Percentiles rank a stretch among this genome's conserved stretches.
These are phyloP conservation scores for Cucurbita argyrosperma DNA, from an alignment of 306 rosid species.

Conservation along the genomic window DNA sequence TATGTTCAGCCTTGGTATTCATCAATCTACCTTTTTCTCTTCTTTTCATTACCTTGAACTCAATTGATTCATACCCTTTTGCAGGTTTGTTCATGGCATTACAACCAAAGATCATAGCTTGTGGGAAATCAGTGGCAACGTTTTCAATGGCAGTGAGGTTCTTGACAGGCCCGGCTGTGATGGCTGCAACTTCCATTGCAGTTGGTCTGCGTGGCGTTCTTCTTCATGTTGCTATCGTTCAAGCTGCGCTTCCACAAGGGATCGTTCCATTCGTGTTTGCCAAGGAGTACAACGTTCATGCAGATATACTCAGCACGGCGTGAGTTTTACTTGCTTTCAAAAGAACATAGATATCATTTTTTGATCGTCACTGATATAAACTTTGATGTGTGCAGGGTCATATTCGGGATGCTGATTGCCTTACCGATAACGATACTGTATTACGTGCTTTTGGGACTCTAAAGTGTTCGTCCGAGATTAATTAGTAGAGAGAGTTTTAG, in stretches of 20 bases:
- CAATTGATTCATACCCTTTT: background rate
- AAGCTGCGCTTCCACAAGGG: slow-evolving; percentile 97
- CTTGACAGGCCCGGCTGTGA: slow-evolving; percentile 82
- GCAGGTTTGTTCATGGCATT: slow-evolving; percentile 88
- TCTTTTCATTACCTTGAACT: background rate
- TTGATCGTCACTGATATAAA: too few relatives aligned
- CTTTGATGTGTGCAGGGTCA: slow-evolving; percentile 35
- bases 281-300: slow-evolving; percentile 78
- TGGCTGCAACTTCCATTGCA: slow-evolving; percentile 69
- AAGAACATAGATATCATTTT: too few relatives aligned
- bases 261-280: slow-evolving; percentile 90
- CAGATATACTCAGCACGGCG: slow-evolving; percentile 92
- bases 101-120: slow-evolving; percentile 74
- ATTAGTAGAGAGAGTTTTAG: background rate
- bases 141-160: slow-evolving; percentile 92
- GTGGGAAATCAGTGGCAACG: slow-evolving; percentile 80
- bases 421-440: slow-evolving; percentile 74
- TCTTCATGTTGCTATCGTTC: slow-evolving; percentile 74
- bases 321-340: slow-evolving; percentile 12
- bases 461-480: background rate
- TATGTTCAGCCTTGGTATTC: slow-evolving; percentile 77
- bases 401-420: slow-evolving; percentile 77
- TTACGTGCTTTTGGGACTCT: slow-evolving; percentile 53
- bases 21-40: background rate
- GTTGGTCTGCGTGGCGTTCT: slow-evolving; percentile 70